Base-by-base conservation (phyloP, 805 yeast genomes). In the Candida germanica region DNA sequence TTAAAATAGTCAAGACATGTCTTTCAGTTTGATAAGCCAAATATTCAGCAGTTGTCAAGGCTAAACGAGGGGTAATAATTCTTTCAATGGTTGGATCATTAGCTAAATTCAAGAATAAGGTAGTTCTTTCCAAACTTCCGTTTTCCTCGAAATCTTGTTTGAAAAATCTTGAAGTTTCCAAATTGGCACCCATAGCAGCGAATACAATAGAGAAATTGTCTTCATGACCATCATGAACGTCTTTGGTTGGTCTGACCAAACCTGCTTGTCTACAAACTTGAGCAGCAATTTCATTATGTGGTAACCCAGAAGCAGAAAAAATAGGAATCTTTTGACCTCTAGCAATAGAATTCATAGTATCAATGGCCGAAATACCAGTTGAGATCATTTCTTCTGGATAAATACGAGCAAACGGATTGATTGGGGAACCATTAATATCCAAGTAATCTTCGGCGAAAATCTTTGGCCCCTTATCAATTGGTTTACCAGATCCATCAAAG, bases 231-330 rank as follows among this genome's bases (percentile, higher is more conserved):
- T 93, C 99, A 63, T 93, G 98, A 41, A 93, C 98, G 64, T 91
- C 99, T 72, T 93, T 93, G 26, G 98, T 94, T 56, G 99, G 99
- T 71, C 98, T 85, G 35, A 94, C 99, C 60, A 93, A 77, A 52
- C 98, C 96, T 26, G 99, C 98, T 73, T 93, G 99, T 74, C 99
- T 88, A 77, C 98, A 91, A 63, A 93, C 91, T 69, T 93, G 99
- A 29, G 99, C 99, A 43, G 99, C 99, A 70, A 93, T 91, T 69
- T 93, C 99, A 62, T 93, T 93, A 69, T 93, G 99, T 40, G 99
- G 99, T 61, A 93, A 79, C 74, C 99, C 99, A 36, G 98, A 88
- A 31, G 98, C 98, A 37, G 97, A 87, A 72, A 93, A 93, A 64
- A 93, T 94, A 37, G 99, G 99, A 62, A 93, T 93, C 73, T 93